Percentiles rank a stretch among this genome's conserved stretches.
phyloP scores from a whole-genome alignment of 805 yeast species.

The Wickerhamiella australiensis region DNA sequence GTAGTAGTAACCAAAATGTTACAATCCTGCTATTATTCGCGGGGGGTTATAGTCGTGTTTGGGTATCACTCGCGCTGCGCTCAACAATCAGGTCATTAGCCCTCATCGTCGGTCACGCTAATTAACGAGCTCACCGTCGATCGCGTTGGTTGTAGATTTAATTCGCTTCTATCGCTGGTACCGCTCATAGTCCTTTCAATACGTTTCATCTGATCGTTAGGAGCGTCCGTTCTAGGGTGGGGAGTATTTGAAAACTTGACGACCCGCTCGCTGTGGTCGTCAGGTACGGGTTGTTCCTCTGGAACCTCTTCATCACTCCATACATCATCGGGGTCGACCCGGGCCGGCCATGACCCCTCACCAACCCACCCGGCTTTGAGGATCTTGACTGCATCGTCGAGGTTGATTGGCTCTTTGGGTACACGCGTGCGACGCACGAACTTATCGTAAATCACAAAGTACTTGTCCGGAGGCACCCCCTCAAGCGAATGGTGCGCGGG shows the following conservation, averaged over 20 bases:
- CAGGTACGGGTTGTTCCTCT: slow-evolving; percentile 17
- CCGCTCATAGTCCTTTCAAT: slow-evolving; percentile 19
- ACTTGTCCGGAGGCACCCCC: slow-evolving; percentile 26
- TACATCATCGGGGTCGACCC: slow-evolving; percentile 18
- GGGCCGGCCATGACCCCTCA: slow-evolving; percentile 51
- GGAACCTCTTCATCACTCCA: slow-evolving; percentile 19
- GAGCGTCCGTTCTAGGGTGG: slow-evolving; percentile 5
- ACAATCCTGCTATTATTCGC: too few species aligned
- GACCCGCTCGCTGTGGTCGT: slow-evolving; percentile 14
- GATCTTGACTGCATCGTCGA: slow-evolving; percentile 57
- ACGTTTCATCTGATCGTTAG: slow-evolving; percentile 12
- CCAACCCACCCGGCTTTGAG: slow-evolving; percentile 79
- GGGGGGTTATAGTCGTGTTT: too few species aligned
- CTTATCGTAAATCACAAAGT: slow-evolving; percentile 44
- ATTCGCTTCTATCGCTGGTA: slow-evolving; percentile 10
- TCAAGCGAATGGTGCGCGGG: slow-evolving; percentile 21
- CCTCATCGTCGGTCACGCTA: slow-evolving; percentile 22
- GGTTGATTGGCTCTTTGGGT: slow-evolving; percentile 57
- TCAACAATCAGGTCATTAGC: too few species aligned
- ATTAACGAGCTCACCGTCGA: slow-evolving; percentile 21
- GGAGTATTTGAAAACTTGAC: slow-evolving; percentile 5
- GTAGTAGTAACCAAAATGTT: too few species aligned
- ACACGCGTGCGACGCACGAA: slow-evolving; percentile 59
- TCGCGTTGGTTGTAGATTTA: slow-evolving; percentile 19
- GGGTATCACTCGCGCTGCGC: too few species aligned